Evolutionary conservation across 2,329 filamentous ascomycete species (phyloP).

Genomic region (Alternaria burnsii): DNA sequence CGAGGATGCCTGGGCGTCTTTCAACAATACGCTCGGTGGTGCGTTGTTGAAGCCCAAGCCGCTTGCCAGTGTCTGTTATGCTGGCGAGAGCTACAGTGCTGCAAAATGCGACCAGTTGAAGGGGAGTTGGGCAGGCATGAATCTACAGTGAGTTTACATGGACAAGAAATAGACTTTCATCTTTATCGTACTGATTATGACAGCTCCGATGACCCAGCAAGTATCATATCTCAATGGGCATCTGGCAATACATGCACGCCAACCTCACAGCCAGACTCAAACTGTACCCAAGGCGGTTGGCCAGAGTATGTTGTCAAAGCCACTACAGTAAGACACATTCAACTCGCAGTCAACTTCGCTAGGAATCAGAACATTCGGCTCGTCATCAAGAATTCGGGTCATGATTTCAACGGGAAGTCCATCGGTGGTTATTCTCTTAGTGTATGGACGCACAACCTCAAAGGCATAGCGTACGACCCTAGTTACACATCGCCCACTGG

Average conservation of each 20-base stretch:
- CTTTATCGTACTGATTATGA: not conserved
- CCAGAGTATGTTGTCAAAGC: slow-evolving; percentile 39
- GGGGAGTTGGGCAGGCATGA: slow-evolving; percentile 26
- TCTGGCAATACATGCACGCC: slow-evolving; percentile 47
- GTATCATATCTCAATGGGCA: slow-evolving; percentile 36
- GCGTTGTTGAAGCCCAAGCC: slow-evolving; percentile 34
- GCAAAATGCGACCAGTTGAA: slow-evolving; percentile 26
- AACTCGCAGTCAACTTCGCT: slow-evolving; percentile 44
- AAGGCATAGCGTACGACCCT: not conserved
- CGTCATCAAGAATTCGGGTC: slow-evolving; percentile 44
- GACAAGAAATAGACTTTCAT: not conserved
- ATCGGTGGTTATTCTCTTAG: slow-evolving; percentile 20
- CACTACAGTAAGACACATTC: slow-evolving; percentile 31
- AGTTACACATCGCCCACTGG: slow-evolving; percentile 22
- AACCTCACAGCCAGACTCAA: slow-evolving; percentile 41
- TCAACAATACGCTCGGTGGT: slow-evolving; percentile 37
- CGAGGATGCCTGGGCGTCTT: slow-evolving; percentile 29
- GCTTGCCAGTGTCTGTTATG: slow-evolving; percentile 35
- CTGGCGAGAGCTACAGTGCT: slow-evolving; percentile 20
- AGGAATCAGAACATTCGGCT: slow-evolving; percentile 41
- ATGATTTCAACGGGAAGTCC: slow-evolving; percentile 34
- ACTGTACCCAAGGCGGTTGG: slow-evolving; percentile 38
- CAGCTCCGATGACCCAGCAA: slow-evolving; percentile 35
- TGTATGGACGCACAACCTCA: slow-evolving; percentile 33
- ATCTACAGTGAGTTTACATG: slow-evolving; percentile 25